Conservation (phyloP, 106 monocot species). For the Dendrobium huoshanense region DNA sequence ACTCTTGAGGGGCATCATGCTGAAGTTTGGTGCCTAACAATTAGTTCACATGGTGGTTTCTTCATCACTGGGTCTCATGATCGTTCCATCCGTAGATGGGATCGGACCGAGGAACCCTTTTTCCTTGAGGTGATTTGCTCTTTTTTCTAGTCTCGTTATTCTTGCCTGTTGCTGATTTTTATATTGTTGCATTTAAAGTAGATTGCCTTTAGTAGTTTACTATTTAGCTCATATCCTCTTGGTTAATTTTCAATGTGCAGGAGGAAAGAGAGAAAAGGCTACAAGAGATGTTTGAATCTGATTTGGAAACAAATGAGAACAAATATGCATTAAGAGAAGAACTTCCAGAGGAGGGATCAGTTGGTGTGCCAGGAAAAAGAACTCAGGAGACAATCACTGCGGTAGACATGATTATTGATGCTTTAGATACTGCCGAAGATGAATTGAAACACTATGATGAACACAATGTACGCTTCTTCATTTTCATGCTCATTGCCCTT, state of each 20-base stretch:
- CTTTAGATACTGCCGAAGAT: constrained; percentile 73
- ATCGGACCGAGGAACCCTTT: constrained; percentile 84
- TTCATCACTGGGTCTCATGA: constrained; percentile 94
- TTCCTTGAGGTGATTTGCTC: constrained; percentile 63
- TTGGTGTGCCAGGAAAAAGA: constrained; percentile 74
- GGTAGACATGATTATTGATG: constrained; percentile 81
- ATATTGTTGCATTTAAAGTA: not conserved
- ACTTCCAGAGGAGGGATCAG: constrained; percentile 75
- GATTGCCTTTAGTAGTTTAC: not conserved
- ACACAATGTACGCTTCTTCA: constrained; percentile 45
- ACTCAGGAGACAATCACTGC: constrained; percentile 77
- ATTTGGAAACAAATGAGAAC: constrained; percentile 58
- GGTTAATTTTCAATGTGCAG: constrained; percentile 26
- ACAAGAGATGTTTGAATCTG: constrained; percentile 79
- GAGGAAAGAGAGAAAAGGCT: constrained; percentile 91
- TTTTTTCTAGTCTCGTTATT: not conserved
- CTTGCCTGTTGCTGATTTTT: not conserved
- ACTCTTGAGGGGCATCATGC: constrained; percentile 97
- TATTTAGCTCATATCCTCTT: not conserved
- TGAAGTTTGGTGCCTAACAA: constrained; percentile 80
- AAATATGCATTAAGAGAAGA: constrained; percentile 70
- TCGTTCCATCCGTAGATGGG: constrained; percentile 96
- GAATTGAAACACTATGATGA: constrained; percentile 69
- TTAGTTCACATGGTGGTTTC: constrained; percentile 87
- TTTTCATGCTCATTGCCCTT: not conserved